Evolutionary conservation across 768 basidiomycete genomes (phyloP), one percentile per base, ranked within the genome.

Genomic region (Termitomyces sp.): DNA sequence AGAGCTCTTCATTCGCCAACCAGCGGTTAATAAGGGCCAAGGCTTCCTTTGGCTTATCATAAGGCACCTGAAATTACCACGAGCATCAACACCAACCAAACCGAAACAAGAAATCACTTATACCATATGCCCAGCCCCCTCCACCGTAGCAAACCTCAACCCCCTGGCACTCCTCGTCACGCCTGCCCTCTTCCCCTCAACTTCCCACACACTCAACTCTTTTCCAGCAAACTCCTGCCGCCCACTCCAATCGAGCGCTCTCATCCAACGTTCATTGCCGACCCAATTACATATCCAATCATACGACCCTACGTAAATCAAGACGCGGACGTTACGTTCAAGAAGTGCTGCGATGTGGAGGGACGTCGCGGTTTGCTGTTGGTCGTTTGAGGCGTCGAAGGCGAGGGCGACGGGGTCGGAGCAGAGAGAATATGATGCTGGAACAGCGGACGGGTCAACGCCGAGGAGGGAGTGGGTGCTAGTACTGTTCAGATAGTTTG

Each of bases 271-370:
- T 64, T 86, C 81, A 67, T 92, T 92, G 6, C 85, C 87, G 28
- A 88, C 72, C 78, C 84, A 86, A 67, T 90, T 90, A 69, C 88
- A 90, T 53, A 84, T 84, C 84, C 83, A 88, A 62, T 89, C 87
- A 58, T 86, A 84, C 33, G 77, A 77, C 7, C 87, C 88, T 1
- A 84, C 85, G 61, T 89, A 90, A 54, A 87, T 82, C 32, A 93
- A 77, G 18, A 86, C 81, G 3, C 80, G 77, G 28, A 94, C 73
- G 0, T 83, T 85, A 20, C 87, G 82, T 59, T 92, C 90, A 18
- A 93, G 81, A 38, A 93, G 78, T 0, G 77, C 80, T 2, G 81
- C 77, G 61, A 89, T 76, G 68, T 88, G 83, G 69, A 82, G 67
- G 64, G 81, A 70, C 12, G 61, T 63, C 52, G 83, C 75, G 44